Evolutionary conservation across 2,329 filamentous ascomycete genomes (phyloP), one percentile per base, ranked within the genome.

Genomic region (Nemania sp.): DNA sequence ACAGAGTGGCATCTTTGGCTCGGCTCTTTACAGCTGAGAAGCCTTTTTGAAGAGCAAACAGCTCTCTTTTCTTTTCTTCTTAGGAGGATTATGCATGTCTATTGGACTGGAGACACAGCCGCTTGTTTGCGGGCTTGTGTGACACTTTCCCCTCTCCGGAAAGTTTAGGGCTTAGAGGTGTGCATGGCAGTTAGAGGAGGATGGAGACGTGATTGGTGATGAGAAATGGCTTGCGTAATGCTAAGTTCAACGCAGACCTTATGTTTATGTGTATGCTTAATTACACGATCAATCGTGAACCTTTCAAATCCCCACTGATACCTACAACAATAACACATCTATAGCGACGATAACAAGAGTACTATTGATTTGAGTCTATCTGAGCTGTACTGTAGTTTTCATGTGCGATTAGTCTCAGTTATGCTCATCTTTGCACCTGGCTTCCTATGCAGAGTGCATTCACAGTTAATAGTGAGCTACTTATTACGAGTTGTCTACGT

Each of bases 1-100:
- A 64, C 62, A 61, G 68, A 71, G 56, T 66, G 67, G 68, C 71
- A 64, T 73, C 60, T 65, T 65, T 20, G 45, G 45, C 20, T 56
- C 38, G 7, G 51, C 51, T 22, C 18, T 62, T 5, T 27, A n/a
- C 38, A 15, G 60, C 27, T 49, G n/a, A 15, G 26, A 51, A 49
- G 20, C 27, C 41, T 27, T 55, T 38, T 52, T 6, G 3, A 5
- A 47, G 27, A 26, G 38, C 52, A 8, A 55, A n/a, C 38, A 52
- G 32, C 15, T 27, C 35, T 20, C 15, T 35, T 43, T 43, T 43
- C 22, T 56, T 35, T 29, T 29, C 22, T 52, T 20, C 22, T 20
- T 22, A 20, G 13, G 20, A 11, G 47, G 45, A 57, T 47, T 35
- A 62, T 66, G 62, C 29, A 62, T 18, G 53, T 20, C 7, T 52